Conservation (phyloP, 805 yeast genomes). For the Ogataea nonfermentans region DNA sequence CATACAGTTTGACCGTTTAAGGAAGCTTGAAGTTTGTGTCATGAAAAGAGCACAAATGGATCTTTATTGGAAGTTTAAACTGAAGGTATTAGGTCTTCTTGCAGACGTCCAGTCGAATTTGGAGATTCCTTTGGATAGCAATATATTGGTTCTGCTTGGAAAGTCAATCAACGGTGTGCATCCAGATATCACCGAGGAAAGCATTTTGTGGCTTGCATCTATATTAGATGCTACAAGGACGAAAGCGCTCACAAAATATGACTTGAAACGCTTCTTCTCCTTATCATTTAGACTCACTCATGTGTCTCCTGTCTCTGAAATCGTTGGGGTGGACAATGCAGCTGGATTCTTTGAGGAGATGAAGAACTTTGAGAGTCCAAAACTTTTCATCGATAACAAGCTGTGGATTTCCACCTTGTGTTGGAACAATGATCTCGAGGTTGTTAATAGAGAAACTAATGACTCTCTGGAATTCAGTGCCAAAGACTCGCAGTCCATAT, state of each 20-base stretch:
- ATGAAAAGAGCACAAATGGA: slow-evolving; percentile 24
- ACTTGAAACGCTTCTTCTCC: slow-evolving; percentile 40
- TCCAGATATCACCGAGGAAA: slow-evolving; percentile 61
- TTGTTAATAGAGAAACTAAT: slow-evolving; percentile 37
- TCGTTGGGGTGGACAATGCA: slow-evolving; percentile 22
- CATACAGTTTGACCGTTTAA: slow-evolving; percentile 40
- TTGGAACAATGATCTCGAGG: slow-evolving; percentile 62
- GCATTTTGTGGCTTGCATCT: slow-evolving; percentile 59
- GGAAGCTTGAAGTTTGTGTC: slow-evolving; percentile 40
- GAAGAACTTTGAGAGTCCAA: slow-evolving; percentile 44
- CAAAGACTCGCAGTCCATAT: slow-evolving; percentile 43
- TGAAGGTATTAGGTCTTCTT: slow-evolving; percentile 48
- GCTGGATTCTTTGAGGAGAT: slow-evolving; percentile 51
- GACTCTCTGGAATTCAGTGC: slow-evolving; percentile 34
- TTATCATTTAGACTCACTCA: slow-evolving; percentile 31
- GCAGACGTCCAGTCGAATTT: slow-evolving; percentile 51
- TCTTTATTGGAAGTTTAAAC: slow-evolving; percentile 57
- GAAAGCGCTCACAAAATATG: slow-evolving; percentile 34
- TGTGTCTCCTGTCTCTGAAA: slow-evolving; percentile 9
- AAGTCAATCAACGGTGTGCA: slow-evolving; percentile 56
- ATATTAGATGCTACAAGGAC: slow-evolving; percentile 35
- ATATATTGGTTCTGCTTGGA: slow-evolving; percentile 43
- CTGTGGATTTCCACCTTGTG: slow-evolving; percentile 66
- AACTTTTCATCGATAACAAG: slow-evolving; percentile 56
- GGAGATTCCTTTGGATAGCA: slow-evolving; percentile 44